Conservation (phyloP, 2,329 filamentous ascomycete genomes). For the Colletotrichum salicis region DNA sequence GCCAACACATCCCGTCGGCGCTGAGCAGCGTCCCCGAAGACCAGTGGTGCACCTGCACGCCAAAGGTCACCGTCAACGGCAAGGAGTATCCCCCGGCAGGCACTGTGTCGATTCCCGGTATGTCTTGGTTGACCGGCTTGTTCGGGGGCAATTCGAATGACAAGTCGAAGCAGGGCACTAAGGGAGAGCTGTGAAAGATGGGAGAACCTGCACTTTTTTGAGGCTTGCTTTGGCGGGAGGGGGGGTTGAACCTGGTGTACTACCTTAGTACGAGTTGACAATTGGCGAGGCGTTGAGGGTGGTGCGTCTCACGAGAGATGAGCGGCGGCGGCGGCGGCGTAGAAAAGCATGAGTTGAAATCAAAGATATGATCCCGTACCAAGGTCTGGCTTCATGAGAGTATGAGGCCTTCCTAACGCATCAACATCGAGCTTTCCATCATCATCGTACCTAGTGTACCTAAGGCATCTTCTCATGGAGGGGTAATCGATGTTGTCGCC, state of each 20-base stretch:
- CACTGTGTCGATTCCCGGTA: constrained; percentile 50
- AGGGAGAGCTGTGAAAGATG: constrained; percentile 17
- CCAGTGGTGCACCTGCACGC: constrained; percentile 60
- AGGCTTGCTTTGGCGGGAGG: neutral
- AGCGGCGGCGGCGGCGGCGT: neutral
- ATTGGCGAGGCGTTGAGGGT: constrained; percentile 10
- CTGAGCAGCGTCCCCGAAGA: constrained; percentile 55
- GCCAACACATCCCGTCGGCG: constrained; percentile 57
- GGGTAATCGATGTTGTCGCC: constrained; percentile 7
- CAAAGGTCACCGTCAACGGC: constrained; percentile 54
- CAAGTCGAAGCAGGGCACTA: constrained; percentile 30
- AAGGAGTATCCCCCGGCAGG: constrained; percentile 59
- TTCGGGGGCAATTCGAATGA: constrained; percentile 30
- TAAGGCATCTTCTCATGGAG: too few relatives aligned
- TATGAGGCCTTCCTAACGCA: neutral
- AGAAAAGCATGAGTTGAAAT: neutral
- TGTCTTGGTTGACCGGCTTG: constrained; percentile 47
- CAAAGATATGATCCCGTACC: neutral
- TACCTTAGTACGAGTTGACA: constrained; percentile 4
- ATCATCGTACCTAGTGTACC: too few relatives aligned
- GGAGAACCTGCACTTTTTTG: neutral
- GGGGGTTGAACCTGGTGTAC: neutral
- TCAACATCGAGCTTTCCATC: neutral
- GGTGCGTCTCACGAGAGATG: neutral
- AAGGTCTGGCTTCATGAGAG: neutral